Percentiles rank a stretch among this genome's conserved stretches.
Conservation (phyloP, 805 yeast species). For the Wickerhamiella dianesei region DNA sequence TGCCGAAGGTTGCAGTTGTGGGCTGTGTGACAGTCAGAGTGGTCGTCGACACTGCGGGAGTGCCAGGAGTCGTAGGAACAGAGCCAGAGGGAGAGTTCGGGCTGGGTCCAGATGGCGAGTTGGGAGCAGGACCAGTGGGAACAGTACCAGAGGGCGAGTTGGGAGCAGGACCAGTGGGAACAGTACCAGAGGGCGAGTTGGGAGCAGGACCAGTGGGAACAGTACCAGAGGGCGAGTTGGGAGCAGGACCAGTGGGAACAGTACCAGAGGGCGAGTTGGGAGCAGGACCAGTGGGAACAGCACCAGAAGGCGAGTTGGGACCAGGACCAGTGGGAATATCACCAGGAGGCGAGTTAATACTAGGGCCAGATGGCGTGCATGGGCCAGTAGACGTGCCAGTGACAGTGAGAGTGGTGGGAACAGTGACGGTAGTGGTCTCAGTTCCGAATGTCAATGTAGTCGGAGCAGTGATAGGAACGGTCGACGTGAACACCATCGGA, state of each 20-base stretch:
- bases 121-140: no score
- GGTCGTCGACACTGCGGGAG: not conserved
- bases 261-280: no score
- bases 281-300: no score
- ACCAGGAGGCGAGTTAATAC: no score
- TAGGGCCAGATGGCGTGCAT: not conserved
- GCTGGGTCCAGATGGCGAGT: not conserved
- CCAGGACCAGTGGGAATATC: no score
- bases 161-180: no score
- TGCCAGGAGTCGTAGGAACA: not conserved
- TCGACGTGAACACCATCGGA: not conserved
- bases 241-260: no score
- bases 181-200: no score
- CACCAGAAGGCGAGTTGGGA: no score
- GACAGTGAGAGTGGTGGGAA: not conserved
- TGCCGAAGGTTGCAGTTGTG: not conserved
- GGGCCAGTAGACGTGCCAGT: not conserved
- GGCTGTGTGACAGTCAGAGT: not conserved
- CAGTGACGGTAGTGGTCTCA: not conserved
- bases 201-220: no score
- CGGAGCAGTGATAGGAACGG: not conserved
- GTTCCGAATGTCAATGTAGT: not conserved
- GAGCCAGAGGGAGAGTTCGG: not conserved
- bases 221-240: no score
- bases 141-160: no score